Evolutionary conservation across 139 green algal genomes (phyloP).

Genomic region (Pycnococcus provasolii): DNA sequence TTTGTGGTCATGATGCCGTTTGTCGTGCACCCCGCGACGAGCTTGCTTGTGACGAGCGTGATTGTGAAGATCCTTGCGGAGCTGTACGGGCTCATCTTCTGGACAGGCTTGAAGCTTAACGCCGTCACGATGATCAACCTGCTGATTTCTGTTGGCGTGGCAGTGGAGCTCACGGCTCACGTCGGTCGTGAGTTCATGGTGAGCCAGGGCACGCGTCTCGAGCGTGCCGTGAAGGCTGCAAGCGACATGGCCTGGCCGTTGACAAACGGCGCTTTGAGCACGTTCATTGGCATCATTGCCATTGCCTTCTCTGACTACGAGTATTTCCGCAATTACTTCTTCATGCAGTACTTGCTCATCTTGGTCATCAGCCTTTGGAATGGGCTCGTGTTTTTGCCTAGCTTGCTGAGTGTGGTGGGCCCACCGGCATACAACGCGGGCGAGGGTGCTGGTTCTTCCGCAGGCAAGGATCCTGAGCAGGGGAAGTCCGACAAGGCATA

Average conservation of each 20-base stretch:
- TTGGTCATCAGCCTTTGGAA: constrained; percentile 11
- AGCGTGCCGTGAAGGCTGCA: constrained; percentile 21
- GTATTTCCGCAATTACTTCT: constrained; percentile 25
- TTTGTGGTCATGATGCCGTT: constrained; percentile 3
- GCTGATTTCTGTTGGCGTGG: constrained; percentile 31
- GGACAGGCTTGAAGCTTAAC: constrained; percentile 29
- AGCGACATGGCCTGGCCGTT: constrained; percentile 21
- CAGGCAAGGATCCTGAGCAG: too few species aligned
- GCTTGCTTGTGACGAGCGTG: constrained; percentile 10
- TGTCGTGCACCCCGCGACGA: background rate
- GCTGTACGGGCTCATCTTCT: constrained; percentile 27
- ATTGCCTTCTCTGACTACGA: constrained; percentile 20
- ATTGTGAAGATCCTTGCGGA: constrained; percentile 30
- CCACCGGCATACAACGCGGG: background rate
- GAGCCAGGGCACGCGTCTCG: constrained; percentile 8
- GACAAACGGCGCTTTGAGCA: constrained; percentile 30
- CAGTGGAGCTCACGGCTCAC: constrained; percentile 34
- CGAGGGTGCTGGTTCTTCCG: too few species aligned
- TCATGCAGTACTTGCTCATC: constrained; percentile 15
- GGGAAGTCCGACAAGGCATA: too few species aligned
- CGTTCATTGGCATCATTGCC: constrained; percentile 26
- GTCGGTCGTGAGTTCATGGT: constrained; percentile 32
- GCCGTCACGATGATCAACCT: constrained; percentile 31
- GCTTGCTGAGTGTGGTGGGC: constrained; percentile 10
- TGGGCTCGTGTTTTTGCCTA: constrained; percentile 15